Evolutionary conservation across 352 stramenopile species (phyloP).

Genomic region (Blastocystis sp.): DNA sequence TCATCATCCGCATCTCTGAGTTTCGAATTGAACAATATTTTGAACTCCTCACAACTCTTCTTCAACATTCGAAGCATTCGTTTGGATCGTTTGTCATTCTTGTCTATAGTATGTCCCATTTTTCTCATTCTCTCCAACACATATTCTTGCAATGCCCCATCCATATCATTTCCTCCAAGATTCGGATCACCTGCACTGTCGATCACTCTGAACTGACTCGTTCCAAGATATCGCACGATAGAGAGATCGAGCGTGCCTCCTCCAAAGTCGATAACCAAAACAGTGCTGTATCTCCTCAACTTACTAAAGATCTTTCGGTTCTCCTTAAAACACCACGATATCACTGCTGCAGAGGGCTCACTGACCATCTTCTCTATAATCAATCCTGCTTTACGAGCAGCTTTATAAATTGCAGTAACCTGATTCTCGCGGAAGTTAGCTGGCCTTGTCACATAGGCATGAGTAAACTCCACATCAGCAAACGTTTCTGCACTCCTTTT

Average conservation of each 20-base stretch:
- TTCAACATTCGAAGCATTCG: neutral
- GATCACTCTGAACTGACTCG: neutral
- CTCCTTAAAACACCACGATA: neutral
- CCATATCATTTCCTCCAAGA: slow-evolving; percentile 66
- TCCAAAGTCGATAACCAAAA: slow-evolving; percentile 14
- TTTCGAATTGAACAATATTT: neutral
- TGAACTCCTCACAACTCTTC: neutral
- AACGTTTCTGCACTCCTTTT: neutral
- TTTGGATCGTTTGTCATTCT: no score
- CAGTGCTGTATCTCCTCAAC: neutral
- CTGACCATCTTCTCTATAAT: neutral
- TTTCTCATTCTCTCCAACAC: slow-evolving; percentile 74
- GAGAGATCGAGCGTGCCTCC: neutral
- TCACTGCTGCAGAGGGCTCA: neutral
- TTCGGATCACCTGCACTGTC: slow-evolving; percentile 62
- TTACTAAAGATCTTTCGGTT: neutral
- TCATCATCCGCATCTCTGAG: neutral
- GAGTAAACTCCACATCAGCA: neutral
- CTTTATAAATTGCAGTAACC: neutral
- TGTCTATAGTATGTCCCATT: neutral
- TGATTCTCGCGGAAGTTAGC: neutral
- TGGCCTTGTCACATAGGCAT: neutral
- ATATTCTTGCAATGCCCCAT: slow-evolving; percentile 81
- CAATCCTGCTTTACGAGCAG: neutral
- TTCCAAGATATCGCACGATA: neutral